Evolutionary conservation across 2,329 filamentous ascomycete genomes (phyloP).

Genomic region (Cladophialophora immunda): DNA sequence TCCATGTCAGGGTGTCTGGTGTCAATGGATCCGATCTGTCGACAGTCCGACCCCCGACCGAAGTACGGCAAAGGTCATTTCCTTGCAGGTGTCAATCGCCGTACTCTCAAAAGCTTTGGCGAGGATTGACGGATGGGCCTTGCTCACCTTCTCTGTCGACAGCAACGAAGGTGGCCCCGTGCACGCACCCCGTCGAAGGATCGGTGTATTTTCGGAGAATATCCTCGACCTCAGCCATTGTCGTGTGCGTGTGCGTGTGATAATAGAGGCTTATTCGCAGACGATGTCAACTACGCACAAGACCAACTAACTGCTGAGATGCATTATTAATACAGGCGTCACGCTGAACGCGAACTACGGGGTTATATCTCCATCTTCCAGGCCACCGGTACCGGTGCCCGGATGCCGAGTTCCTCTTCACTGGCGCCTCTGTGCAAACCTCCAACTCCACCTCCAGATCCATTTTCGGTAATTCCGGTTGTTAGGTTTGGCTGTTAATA

Average conservation of each 20-base stretch:
- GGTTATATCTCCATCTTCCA: neutral
- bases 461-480: neutral
- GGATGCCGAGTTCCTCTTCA: neutral
- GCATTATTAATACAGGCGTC: neutral
- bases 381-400: neutral
- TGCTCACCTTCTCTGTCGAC: constrained; percentile 24
- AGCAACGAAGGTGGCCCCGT: constrained; percentile 25
- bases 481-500: neutral
- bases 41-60: constrained; percentile 12
- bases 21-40: constrained; percentile 29
- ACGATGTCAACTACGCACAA: neutral
- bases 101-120: neutral
- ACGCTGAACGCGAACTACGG: neutral
- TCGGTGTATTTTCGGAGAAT: constrained; percentile 27
- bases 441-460: neutral
- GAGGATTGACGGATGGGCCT: too few relatives aligned
- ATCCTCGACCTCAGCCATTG: constrained; percentile 24
- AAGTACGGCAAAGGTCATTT: constrained; percentile 15
- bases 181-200: constrained; percentile 18
- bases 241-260: neutral
- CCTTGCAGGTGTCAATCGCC: constrained; percentile 10
- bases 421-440: neutral
- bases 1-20: constrained; percentile 34
- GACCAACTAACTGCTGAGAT: neutral
- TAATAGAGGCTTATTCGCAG: neutral